phyloP scores from a whole-genome alignment of 768 basidiomycete species.

The Russula sp. region DNA sequence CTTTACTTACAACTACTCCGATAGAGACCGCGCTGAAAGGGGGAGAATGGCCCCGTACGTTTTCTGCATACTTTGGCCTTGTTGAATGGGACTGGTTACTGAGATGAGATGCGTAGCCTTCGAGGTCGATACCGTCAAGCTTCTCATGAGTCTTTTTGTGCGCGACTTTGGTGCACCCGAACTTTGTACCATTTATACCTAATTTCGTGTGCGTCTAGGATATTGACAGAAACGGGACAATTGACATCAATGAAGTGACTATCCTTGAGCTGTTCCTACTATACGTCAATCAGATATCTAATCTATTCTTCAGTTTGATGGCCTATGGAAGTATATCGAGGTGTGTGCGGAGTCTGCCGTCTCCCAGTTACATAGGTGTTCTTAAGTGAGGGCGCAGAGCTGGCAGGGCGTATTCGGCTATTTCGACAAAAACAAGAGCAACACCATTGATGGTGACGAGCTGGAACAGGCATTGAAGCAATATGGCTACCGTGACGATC shows the following conservation, averaged over 20 bases:
- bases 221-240: slow-evolving; percentile 70
- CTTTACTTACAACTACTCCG: background rate
- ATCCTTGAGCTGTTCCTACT: background rate
- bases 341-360: slow-evolving; percentile 32
- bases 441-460: slow-evolving; percentile 70
- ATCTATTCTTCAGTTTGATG: slow-evolving; percentile 50
- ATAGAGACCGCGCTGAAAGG: slow-evolving; percentile 51
- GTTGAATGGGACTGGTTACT: background rate
- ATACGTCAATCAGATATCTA: slow-evolving; percentile 4
- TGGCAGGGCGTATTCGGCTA: slow-evolving; percentile 83
- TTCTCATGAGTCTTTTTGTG: slow-evolving; percentile 80
- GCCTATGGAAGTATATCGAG: slow-evolving; percentile 82
- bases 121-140: slow-evolving; percentile 82
- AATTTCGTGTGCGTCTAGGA: slow-evolving; percentile 42
- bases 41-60: slow-evolving; percentile 77
- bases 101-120: slow-evolving; percentile 49
- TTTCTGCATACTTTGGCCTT: background rate
- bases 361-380: background rate
- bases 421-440: slow-evolving; percentile 79
- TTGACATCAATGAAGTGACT: slow-evolving; percentile 70
- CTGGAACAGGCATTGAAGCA: slow-evolving; percentile 64
- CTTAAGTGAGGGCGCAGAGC: slow-evolving; percentile 42
- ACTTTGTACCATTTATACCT: background rate
- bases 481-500: slow-evolving; percentile 80
- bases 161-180: slow-evolving; percentile 30